Evolutionary conservation across 257 asterid species (phyloP).

Genomic region (Gardenia jasminoides): DNA sequence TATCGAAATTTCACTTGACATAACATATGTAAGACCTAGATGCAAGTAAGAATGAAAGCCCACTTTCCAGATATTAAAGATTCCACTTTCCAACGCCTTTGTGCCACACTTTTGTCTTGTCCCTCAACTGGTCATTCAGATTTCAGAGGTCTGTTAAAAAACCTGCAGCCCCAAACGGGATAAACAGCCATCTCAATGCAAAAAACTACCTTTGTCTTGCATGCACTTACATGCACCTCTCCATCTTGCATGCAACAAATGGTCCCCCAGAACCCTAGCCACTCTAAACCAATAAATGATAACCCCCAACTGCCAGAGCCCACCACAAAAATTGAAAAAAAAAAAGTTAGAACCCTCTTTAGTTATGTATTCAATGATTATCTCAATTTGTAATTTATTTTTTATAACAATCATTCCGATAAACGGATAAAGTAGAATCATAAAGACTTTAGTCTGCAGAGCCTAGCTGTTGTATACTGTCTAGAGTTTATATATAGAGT

Average conservation of each 20-base stretch:
- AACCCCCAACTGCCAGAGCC: slow-evolving; percentile 29
- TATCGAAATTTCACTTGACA: slow-evolving; percentile 17
- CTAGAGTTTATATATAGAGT: slow-evolving; percentile 10
- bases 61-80: slow-evolving; percentile 28
- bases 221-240: slow-evolving; percentile 52
- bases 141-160: slow-evolving; percentile 34
- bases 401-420: slow-evolving; percentile 19
- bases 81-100: slow-evolving; percentile 31
- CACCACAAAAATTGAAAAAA: background rate
- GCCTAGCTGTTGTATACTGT: background rate
- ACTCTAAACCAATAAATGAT: slow-evolving; percentile 31
- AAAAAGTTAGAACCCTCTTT: background rate
- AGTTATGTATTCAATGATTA: background rate
- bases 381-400: background rate
- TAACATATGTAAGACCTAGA: slow-evolving; percentile 23
- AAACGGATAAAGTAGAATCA: slow-evolving; percentile 26
- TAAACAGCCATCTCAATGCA: slow-evolving; percentile 41
- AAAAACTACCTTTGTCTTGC: slow-evolving; percentile 66
- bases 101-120: slow-evolving; percentile 40
- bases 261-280: slow-evolving; percentile 47
- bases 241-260: slow-evolving; percentile 22
- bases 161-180: slow-evolving; percentile 50
- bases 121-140: slow-evolving; percentile 12
- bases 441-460: slow-evolving; percentile 16
- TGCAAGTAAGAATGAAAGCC: slow-evolving; percentile 25